Evolutionary conservation across 139 green algal genomes (phyloP), one percentile per base, ranked within the genome.

Genomic region (Picocystis salinarum): DNA sequence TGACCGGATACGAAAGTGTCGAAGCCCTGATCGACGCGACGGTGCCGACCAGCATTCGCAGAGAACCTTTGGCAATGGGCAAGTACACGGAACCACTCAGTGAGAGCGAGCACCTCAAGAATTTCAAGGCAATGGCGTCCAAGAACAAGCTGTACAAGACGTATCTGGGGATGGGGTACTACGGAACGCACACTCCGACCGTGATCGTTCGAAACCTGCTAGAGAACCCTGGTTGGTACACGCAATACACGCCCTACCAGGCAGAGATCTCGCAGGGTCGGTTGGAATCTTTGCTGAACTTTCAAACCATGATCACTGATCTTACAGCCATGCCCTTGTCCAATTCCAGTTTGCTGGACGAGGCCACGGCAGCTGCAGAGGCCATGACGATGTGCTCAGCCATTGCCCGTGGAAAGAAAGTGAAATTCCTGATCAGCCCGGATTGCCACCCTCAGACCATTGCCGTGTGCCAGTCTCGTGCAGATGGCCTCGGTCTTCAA

Each of bases 181-280:
- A 99, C 63, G 67, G 66, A 59, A 94, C 83, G 1, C 66, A 86
- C 56, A 39, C 85, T 20, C 88, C 89, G 4, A 56, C 76, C 9
- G 88, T 97, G 33, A 95, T 99, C 59, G 71, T 87, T 53, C 71
- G 89, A 45, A 97, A 97, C 64, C 58, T 99, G 42, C 76, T 99
- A 58, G 89, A 99, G 68, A 99, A 96, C 70, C 89, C 89, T 6
- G 89, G 89, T 11, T 99, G 89, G 89, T 99, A 99, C 83, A 99
- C 89, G 1, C 89, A 99, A 72, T 99, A 99, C 76, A 99, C 89
- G 10, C 89, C 89, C 25, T 99, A 99, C 75, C 89, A 96, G 70
- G 63, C 63, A n/a, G 65, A 74, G 42, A 73, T 73, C 30, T 50
- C 65, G 3, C 65, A 74, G 52, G 65, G 55, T 61, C 80, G 85